phyloP scores from a whole-genome alignment of 2,329 filamentous ascomycete genomes.

The Talaromyces sp. region DNA sequence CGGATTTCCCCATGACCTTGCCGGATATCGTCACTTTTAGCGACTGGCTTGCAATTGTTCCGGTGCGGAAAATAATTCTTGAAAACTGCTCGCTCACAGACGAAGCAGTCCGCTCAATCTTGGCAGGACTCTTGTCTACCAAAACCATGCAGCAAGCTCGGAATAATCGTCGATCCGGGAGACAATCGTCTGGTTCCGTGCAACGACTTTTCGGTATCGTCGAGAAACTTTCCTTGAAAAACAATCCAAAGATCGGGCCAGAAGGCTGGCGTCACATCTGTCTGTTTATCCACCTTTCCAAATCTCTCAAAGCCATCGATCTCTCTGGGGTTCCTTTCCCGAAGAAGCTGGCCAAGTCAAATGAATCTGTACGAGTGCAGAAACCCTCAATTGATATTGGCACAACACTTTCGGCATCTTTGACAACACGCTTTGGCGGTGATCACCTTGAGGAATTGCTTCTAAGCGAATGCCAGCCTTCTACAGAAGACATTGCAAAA shows the following conservation, averaged over 20 bases:
- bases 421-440: slow-evolving; percentile 73
- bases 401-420: slow-evolving; percentile 66
- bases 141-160: slow-evolving; percentile 60
- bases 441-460: slow-evolving; percentile 75
- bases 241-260: slow-evolving; percentile 75
- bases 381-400: slow-evolving; percentile 49
- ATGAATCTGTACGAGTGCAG: slow-evolving; percentile 15
- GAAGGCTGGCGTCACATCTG: slow-evolving; percentile 91
- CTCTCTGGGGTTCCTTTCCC: slow-evolving; percentile 81
- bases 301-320: slow-evolving; percentile 79
- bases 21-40: slow-evolving; percentile 82
- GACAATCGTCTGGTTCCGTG: slow-evolving; percentile 31
- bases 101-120: slow-evolving; percentile 77
- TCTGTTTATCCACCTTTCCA: slow-evolving; percentile 85
- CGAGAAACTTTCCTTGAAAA: slow-evolving; percentile 81
- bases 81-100: slow-evolving; percentile 86
- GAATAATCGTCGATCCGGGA: slow-evolving; percentile 40
- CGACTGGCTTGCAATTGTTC: slow-evolving; percentile 91
- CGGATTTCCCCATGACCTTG: slow-evolving; percentile 76
- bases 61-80: slow-evolving; percentile 77
- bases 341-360: slow-evolving; percentile 27
- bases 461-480: slow-evolving; percentile 73
- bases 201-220: slow-evolving; percentile 59
- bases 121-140: slow-evolving; percentile 79
- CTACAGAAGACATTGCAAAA: slow-evolving; percentile 63